Evolutionary conservation across 179 eudicot genomes (phyloP), one percentile per base, ranked within the genome.

Genomic region (Sideroxylon spinosum): DNA sequence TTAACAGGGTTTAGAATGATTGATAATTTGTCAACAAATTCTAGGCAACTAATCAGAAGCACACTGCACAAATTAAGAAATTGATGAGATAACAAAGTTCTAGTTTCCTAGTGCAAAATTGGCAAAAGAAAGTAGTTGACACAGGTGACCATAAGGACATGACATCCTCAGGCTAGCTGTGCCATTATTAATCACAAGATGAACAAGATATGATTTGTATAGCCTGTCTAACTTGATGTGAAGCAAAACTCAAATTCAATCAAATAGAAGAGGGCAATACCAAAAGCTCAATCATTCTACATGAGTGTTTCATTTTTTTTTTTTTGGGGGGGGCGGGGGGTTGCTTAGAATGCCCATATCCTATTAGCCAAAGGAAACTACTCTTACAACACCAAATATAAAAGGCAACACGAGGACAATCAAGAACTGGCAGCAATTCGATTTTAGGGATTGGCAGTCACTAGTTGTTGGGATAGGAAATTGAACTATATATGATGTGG

Each of bases 61-160:
- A 69, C 7, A 48, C 23, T n/a, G 52, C 71, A 32, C 19, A 37
- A 37, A 13, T 68, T 37, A 17, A 68, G 20, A 9, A 37, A 32
- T 44, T 32, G 25, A 9, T 32, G 7, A 46, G 0, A 37, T 1
- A 14, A 17, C 29, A 66, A 55, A 6, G 14, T 6, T 4, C 23
- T 2, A 23, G 23, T 23, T 62, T 12, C 32, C 5, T 10, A 23
- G 13, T 6, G 4, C 32, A 10, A 26, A 62, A 62, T 9, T 62
- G 28, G 16, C 28, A 28, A 19, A 65, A 28, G 46, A 65, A 64
- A 65, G 69, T 7, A 65, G 7, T 29, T 28, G n/a, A 65, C 48
- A 48, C 73, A 68, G 4, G 53, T 67, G 48, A 66, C 29, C 32
- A 44, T 28, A 67, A 44, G 17, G 46, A 66, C 70, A 66, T 67